phyloP scores from a whole-genome alignment of 345 rosid genomes.

The Hirschfeldia incana region DNA sequence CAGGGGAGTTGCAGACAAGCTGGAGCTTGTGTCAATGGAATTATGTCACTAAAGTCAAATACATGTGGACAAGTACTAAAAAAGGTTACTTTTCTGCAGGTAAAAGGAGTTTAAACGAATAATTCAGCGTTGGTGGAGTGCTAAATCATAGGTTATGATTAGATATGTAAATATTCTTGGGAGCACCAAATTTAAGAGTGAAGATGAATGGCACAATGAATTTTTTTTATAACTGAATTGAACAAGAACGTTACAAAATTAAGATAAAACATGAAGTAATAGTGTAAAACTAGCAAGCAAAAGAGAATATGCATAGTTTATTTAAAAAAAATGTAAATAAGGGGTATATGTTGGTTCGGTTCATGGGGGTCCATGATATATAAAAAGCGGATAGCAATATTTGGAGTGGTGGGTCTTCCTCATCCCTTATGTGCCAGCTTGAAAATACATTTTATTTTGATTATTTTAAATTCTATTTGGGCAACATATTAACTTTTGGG shows the following conservation, averaged over 20 bases:
- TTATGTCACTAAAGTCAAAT: constrained; percentile 2
- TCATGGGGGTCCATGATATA: too few relatives aligned
- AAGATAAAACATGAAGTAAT: neutral
- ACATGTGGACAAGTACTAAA: neutral
- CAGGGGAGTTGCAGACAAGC: constrained; percentile 7
- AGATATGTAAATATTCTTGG: neutral
- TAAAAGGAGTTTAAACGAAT: constrained; percentile 27
- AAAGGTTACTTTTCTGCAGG: neutral
- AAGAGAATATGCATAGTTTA: too few relatives aligned
- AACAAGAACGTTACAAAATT: neutral
- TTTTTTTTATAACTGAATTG: neutral
- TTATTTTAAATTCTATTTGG: neutral
- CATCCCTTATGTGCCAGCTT: constrained; percentile 11
- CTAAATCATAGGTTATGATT: too few relatives aligned
- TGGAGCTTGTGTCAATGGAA: constrained; percentile 2
- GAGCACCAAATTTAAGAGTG: neutral
- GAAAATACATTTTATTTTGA: neutral
- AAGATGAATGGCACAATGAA: constrained; percentile 25
- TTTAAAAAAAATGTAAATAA: too few relatives aligned
- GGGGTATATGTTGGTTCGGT: too few relatives aligned
- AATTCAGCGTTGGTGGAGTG: constrained; percentile 22
- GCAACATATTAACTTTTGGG: neutral
- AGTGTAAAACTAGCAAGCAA: too few relatives aligned
- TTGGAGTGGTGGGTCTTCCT: too few relatives aligned
- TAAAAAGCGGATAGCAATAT: too few relatives aligned